Conservation (phyloP, 2,329 filamentous ascomycete species). For the Grosmannia serpens region DNA sequence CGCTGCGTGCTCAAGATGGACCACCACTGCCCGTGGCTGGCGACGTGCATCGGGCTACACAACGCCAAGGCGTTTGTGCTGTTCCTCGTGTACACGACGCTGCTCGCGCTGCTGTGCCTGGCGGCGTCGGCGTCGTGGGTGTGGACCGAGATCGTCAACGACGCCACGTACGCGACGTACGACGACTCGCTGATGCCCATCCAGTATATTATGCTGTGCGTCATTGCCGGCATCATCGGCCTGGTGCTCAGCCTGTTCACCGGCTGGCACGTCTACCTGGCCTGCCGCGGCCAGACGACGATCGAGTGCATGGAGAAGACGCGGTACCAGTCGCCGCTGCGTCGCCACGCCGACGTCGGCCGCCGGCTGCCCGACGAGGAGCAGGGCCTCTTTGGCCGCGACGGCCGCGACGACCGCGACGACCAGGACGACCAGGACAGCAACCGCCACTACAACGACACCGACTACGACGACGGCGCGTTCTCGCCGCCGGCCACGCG, state of each 20-base stretch:
- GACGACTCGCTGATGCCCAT: constrained; percentile 71
- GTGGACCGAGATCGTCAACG: constrained; percentile 68
- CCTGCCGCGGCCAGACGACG: constrained; percentile 71
- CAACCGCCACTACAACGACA: not conserved
- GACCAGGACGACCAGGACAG: not conserved
- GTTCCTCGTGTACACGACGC: constrained; percentile 77
- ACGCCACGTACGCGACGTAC: constrained; percentile 42
- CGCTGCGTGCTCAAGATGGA: constrained; percentile 99
- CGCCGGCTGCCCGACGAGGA: constrained; percentile 61
- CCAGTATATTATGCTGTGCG: constrained; percentile 79
- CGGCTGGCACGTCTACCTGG: constrained; percentile 79
- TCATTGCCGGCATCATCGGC: constrained; percentile 83
- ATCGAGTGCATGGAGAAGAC: constrained; percentile 97
- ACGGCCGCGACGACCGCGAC: constrained; percentile 4
- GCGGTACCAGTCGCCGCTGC: constrained; percentile 73
- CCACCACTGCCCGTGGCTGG: constrained; percentile 96
- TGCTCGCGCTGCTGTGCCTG: constrained; percentile 78
- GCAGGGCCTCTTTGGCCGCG: not conserved
- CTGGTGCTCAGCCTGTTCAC: constrained; percentile 85
- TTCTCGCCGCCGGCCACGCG: constrained; percentile 10
- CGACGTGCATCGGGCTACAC: constrained; percentile 82
- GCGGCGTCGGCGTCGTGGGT: constrained; percentile 70
- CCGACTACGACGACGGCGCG: not conserved
- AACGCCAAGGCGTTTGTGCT: constrained; percentile 96
- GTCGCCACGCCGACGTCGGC: constrained; percentile 27